Base-by-base conservation (phyloP, 805 yeast genomes). In the Ogataea saltuana region DNA sequence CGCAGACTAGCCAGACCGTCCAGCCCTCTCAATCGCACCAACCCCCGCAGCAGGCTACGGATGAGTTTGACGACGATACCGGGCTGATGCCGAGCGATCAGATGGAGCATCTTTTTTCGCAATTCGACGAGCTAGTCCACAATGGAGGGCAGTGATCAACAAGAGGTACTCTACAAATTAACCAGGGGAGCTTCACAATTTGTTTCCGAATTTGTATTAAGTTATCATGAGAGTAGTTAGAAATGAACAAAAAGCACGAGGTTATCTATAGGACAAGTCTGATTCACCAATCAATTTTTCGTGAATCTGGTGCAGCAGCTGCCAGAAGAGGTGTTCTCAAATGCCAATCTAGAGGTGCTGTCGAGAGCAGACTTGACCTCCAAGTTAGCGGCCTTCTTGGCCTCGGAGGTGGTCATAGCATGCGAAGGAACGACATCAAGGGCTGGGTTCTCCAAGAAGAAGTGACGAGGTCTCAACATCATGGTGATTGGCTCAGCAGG, bases 401-500 rank as follows among this genome's bases (percentile, higher is more conserved):
- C 75, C 58, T 69, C 70, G 33, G 71, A 53, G 9, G 80, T 75
- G 18, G 76, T 71, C 68, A 68, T 61, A 18, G 75, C 70, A 53
- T 75, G 71, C 6, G 86, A 79, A 44, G 91, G 90, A 54, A 74
- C 77, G 47, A 86, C 77, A 56, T 85, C 93, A 53, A 85, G 71
- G 40, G 78, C 84, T 23, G 95, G 93, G 65, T 85, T 85, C 63
- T 82, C 86, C 34, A 73, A 67, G 74, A 85, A 85, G 71, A 85
- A 81, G 67, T 85, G 80, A 63, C 91, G 75, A 55, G 93, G 93
- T 65, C 90, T 78, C 61, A 85, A 70, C 69, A 82, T 70, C 54
- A 85, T 70, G 46, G 83, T 78, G 57, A 85, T 81, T 58, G 88
- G 85, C 68, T 85, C 95, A 38, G 88, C 84, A 36, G 93, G 93